phyloP scores from a whole-genome alignment of 2,329 filamentous ascomycete species.

The Sporothrix protearum region DNA sequence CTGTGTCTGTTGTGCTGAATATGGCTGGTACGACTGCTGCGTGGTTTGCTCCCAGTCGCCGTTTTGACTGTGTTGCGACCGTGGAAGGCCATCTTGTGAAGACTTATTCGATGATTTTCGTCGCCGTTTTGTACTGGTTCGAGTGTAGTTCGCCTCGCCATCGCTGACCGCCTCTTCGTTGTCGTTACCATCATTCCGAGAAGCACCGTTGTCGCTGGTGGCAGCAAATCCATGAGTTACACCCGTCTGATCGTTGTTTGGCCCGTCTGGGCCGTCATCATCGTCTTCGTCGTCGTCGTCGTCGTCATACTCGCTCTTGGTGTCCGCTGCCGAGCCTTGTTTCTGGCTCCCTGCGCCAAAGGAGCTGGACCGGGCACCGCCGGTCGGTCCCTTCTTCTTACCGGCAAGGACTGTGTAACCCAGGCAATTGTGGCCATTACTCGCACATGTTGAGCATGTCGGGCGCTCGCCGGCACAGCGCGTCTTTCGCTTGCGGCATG shows the following conservation, averaged over 20 bases:
- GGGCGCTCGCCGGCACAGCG: constrained; percentile 71
- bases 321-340: constrained; percentile 26
- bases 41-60: neutral
- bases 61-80: neutral
- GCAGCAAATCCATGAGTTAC: neutral
- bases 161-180: neutral
- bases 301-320: constrained; percentile 24
- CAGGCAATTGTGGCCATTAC: constrained; percentile 65
- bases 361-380: neutral
- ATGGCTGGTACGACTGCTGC: neutral
- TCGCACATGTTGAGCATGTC: constrained; percentile 66
- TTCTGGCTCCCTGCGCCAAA: constrained; percentile 25
- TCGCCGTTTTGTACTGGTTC: neutral
- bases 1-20: neutral
- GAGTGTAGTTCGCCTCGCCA: neutral
- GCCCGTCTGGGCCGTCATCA: constrained; percentile 27
- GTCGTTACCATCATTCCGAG: neutral
- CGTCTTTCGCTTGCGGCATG: constrained; percentile 73
- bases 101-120: neutral
- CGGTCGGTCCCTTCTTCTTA: constrained; percentile 40
- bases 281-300: constrained; percentile 32
- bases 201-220: neutral
- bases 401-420: constrained; percentile 60
- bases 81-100: neutral
- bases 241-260: constrained; percentile 28